phyloP scores from a whole-genome alignment of 129 eudicot genomes.

The Deinandra increscens region DNA sequence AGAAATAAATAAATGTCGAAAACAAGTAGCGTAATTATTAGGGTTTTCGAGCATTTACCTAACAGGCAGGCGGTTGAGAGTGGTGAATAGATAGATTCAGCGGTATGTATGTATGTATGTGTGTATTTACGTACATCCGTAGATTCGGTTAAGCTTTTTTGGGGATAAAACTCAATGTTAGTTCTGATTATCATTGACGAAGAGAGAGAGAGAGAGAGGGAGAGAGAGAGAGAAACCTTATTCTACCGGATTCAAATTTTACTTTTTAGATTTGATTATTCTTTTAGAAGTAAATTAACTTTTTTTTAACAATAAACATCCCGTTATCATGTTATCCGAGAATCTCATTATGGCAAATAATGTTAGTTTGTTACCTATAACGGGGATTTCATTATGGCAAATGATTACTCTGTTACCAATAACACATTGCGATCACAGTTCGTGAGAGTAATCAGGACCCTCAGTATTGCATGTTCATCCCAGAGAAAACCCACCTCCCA shows the following conservation, averaged over 20 bases:
- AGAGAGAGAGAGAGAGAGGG: slow-evolving; percentile 33
- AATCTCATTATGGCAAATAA: no score
- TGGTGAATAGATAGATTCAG: slow-evolving; percentile 21
- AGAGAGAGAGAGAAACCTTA: not conserved
- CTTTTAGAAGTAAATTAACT: no score
- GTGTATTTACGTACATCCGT: slow-evolving; percentile 1
- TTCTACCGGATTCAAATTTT: not conserved
- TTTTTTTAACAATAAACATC: no score
- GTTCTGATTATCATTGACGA: slow-evolving; percentile 51
- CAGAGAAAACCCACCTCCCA: no score
- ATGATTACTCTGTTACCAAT: no score
- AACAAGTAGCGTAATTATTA: slow-evolving; percentile 21
- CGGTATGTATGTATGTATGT: slow-evolving; percentile 2
- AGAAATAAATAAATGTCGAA: not conserved
- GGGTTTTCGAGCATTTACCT: slow-evolving; percentile 22
- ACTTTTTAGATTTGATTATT: no score
- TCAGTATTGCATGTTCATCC: no score
- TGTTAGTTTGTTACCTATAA: no score
- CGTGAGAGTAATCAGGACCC: no score
- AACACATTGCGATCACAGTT: no score
- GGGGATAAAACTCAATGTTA: slow-evolving; percentile 20
- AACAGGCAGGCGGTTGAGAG: slow-evolving; percentile 31
- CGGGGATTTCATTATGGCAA: no score
- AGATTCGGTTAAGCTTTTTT: slow-evolving; percentile 24
- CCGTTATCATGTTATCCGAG: no score